Percentiles rank a stretch among this genome's conserved stretches.
Evolutionary conservation across 2,329 filamentous ascomycete genomes (phyloP).

Genomic region (Daldinia sp.): DNA sequence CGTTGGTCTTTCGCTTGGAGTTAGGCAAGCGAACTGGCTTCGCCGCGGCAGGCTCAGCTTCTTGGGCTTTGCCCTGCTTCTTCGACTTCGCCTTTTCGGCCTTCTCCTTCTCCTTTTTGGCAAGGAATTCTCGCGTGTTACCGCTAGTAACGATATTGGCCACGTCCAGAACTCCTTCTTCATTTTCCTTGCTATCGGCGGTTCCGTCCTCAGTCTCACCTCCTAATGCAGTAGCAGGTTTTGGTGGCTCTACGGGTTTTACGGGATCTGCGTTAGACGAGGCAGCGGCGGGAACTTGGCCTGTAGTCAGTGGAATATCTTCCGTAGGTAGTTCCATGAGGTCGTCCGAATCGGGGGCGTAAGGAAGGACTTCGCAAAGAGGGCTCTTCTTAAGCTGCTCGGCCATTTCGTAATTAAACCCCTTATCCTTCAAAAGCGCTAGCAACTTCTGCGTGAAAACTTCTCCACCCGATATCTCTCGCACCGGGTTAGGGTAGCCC

Average conservation of each 20-base stretch:
- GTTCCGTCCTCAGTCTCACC: slow-evolving; percentile 54
- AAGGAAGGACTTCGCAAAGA: slow-evolving; percentile 75
- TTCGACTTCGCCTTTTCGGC: slow-evolving; percentile 71
- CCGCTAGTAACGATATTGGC: slow-evolving; percentile 87
- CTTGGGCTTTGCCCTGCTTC: slow-evolving; percentile 71
- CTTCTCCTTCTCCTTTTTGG: slow-evolving; percentile 86
- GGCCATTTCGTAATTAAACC: slow-evolving; percentile 74
- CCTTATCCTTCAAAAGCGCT: slow-evolving; percentile 71
- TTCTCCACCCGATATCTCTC: slow-evolving; percentile 80
- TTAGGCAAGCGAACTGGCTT: slow-evolving; percentile 76
- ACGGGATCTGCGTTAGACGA: slow-evolving; percentile 24
- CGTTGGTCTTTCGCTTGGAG: slow-evolving; percentile 74
- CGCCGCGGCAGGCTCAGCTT: slow-evolving; percentile 64
- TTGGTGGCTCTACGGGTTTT: slow-evolving; percentile 22
- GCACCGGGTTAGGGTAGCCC: slow-evolving; percentile 61
- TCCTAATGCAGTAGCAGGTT: slow-evolving; percentile 47
- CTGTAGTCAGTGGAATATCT: slow-evolving; percentile 50
- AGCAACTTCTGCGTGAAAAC: slow-evolving; percentile 82
- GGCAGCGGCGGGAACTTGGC: slow-evolving; percentile 43
- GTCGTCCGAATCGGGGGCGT: slow-evolving; percentile 58
- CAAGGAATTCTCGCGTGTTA: slow-evolving; percentile 84
- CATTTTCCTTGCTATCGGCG: slow-evolving; percentile 57
- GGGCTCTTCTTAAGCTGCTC: slow-evolving; percentile 76
- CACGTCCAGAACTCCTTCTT: slow-evolving; percentile 84
- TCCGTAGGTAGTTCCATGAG: slow-evolving; percentile 65